Base-by-base conservation (phyloP, 768 basidiomycete species). In the Mycena rebaudengoi region DNA sequence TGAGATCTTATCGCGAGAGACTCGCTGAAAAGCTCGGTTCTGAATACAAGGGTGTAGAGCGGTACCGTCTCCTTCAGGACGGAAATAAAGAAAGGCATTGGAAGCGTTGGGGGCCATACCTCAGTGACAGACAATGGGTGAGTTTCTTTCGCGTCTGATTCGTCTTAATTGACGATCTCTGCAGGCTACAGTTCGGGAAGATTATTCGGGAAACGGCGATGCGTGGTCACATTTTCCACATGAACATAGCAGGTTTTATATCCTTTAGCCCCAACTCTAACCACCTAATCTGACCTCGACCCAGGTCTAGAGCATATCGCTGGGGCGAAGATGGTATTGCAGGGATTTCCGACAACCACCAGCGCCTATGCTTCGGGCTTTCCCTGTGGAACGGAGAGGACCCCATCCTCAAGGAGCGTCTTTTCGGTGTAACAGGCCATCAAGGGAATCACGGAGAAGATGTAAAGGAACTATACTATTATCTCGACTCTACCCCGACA, bases 371-470 rank as follows among this genome's bases (percentile, higher is more conserved):
- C 78, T 91, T 99, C 73, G 88, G 86, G 16, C 82, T 99, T 10
- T 93, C 91, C 2, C 82, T 99, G 20, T 99, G 98, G 98, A 99
- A 99, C 74, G 96, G 88, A 48, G 78, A 91, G 71, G 98, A 99
- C 77, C 88, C 89, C 33, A 98, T 99, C 73, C 85, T 99, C 62
- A 99, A 99, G 77, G 98, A 99, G 78, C 89, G 98, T 48, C 81
- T 98, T 56, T 99, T 96, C 72, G 98, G 98, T 64, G 91, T 97
- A 55, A 98, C 97, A 40, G 96, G 96, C 7, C 94, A 96, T 72
- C 91, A 99, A 81, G 97, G 98, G 45, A 99, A 99, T 75, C 98
- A 99, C 76, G 98, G 98, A 66, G 98, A 99, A 78, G 98, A 99
- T 73, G 96, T 97, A 81, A 99, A 99, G 78, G 98, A 99, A 74